phyloP scores from a whole-genome alignment of 768 basidiomycete species.

The Gelatoporia subvermispora region DNA sequence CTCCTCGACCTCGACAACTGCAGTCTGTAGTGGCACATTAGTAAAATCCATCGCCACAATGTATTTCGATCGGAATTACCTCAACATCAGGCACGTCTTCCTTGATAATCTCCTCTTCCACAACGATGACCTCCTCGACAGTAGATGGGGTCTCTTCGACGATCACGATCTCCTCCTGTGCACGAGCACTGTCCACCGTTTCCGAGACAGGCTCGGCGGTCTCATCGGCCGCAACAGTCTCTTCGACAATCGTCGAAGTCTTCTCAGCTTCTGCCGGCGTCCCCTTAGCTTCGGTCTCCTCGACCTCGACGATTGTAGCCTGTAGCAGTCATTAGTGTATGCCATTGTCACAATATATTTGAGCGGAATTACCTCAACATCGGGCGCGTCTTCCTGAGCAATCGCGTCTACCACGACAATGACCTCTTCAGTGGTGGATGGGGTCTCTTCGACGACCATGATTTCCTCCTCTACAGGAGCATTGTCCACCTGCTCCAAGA shows the following conservation, averaged over 20 bases:
- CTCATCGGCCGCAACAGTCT: neutral
- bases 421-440: neutral
- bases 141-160: conserved; percentile 1
- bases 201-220: too few relatives aligned
- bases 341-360: neutral
- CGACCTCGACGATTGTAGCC: too few relatives aligned
- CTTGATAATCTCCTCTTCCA: neutral
- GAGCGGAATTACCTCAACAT: neutral
- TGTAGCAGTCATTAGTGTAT: too few relatives aligned
- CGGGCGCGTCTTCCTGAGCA: neutral
- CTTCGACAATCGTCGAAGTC: neutral
- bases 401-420: neutral
- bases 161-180: neutral
- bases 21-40: neutral
- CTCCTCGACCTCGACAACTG: neutral
- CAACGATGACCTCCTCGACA: too few relatives aligned
- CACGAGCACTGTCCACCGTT: neutral
- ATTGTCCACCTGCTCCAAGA: neutral
- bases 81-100: neutral
- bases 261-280: neutral
- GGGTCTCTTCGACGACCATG: neutral
- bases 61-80: neutral
- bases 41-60: neutral
- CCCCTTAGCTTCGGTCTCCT: too few relatives aligned
- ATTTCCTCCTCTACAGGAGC: neutral